phyloP scores from a whole-genome alignment of 31 red algal genomes.

The Asparagopsis taxiformis region DNA sequence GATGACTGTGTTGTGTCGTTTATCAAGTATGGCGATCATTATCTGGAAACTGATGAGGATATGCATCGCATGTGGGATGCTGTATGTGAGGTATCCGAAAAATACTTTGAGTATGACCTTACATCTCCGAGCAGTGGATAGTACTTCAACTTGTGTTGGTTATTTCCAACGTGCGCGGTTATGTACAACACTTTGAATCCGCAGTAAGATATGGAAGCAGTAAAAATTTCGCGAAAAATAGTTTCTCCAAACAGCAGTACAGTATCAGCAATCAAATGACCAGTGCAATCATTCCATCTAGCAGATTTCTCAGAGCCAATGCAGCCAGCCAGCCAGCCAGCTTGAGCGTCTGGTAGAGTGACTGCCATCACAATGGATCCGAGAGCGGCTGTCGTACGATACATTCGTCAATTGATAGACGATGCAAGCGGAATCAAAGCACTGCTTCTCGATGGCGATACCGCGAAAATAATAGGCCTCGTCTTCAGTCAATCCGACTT shows the following conservation, averaged over 20 bases:
- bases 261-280: too few species aligned
- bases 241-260: too few species aligned
- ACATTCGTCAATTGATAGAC: conserved; percentile 44
- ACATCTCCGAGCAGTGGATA: conserved; percentile 85
- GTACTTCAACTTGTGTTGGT: not conserved
- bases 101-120: conserved; percentile 94
- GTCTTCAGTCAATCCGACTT: conserved; percentile 66
- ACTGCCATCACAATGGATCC: conserved; percentile 60
- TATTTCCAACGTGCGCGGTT: not conserved
- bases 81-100: conserved; percentile 80
- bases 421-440: conserved; percentile 70
- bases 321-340: too few species aligned
- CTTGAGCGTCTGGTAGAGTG: too few species aligned
- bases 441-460: conserved; percentile 87
- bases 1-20: conserved; percentile 79
- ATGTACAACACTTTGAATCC: too few species aligned
- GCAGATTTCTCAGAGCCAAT: too few species aligned
- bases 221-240: too few species aligned
- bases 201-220: too few species aligned
- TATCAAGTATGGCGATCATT: conserved; percentile 92
- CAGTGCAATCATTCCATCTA: too few species aligned
- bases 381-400: conserved; percentile 1
- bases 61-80: conserved; percentile 77
- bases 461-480: conserved; percentile 56
- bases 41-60: conserved; percentile 90